Evolutionary conservation across 108 stramenopile species (phyloP).

Genomic region (Aurantiochytrium sp.): DNA sequence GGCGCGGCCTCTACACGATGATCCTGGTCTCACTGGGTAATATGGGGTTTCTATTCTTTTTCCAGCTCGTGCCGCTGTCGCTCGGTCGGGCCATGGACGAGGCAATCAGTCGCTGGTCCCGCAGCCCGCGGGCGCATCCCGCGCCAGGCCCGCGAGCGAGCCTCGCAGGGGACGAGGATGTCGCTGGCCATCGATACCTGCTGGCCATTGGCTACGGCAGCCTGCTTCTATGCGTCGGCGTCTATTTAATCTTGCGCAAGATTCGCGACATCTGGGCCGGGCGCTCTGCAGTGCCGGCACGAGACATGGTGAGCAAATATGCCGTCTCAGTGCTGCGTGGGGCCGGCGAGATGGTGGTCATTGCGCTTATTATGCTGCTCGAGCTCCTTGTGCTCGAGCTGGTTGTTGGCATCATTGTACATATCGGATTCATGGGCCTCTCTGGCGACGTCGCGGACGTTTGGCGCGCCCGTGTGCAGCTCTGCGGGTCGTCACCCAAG

Average conservation of each 20-base stretch:
- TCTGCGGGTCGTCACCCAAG: not conserved
- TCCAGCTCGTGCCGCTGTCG: not conserved
- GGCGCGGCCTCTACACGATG: not conserved
- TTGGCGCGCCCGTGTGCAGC: not conserved
- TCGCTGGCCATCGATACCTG: not conserved
- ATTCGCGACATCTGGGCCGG: not conserved
- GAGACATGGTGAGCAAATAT: not conserved
- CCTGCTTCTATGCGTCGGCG: not conserved
- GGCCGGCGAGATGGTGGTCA: not conserved
- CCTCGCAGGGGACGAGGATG: not conserved
- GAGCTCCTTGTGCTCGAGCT: not conserved
- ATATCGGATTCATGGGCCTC: not conserved
- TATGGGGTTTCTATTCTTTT: not conserved
- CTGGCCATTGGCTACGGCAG: not conserved
- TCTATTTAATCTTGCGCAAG: not conserved
- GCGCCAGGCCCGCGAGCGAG: no score
- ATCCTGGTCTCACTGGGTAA: slow-evolving; percentile 4
- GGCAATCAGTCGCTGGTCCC: not conserved
- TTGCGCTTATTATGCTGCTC: not conserved
- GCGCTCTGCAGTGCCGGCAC: not conserved
- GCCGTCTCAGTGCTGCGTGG: not conserved
- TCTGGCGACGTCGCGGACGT: not conserved
- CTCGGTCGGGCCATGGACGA: not conserved
- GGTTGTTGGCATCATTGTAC: not conserved
- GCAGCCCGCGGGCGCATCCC: no score